Percentiles rank a stretch among this genome's conserved stretches.
phyloP scores from a whole-genome alignment of 129 eudicot species.

The Logfia minima region DNA sequence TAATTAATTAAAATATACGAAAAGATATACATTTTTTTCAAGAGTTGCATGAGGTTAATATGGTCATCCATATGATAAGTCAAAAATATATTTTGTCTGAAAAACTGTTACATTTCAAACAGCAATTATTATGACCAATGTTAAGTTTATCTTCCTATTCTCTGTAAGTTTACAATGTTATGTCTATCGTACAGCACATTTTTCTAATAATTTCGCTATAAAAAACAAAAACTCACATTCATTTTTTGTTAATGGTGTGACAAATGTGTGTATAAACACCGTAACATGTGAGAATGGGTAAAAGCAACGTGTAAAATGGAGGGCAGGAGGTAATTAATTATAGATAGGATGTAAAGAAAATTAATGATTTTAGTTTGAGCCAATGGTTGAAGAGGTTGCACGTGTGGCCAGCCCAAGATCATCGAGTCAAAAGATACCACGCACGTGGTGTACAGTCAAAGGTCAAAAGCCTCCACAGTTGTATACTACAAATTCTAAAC shows the following conservation, averaged over 20 bases:
- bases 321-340: neutral
- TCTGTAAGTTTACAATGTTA: too few species aligned
- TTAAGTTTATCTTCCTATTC: neutral
- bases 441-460: constrained; percentile 93
- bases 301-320: constrained; percentile 24
- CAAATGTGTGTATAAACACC: neutral
- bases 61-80: too few species aligned
- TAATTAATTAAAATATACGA: too few species aligned
- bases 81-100: too few species aligned
- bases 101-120: too few species aligned
- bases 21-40: too few species aligned
- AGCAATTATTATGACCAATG: too few species aligned
- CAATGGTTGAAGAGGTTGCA: constrained; percentile 50
- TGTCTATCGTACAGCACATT: neutral
- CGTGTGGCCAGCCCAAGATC: constrained; percentile 72
- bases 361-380: neutral
- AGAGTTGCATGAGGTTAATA: too few species aligned
- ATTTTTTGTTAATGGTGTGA: neutral
- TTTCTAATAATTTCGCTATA: too few species aligned
- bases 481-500: constrained; percentile 18
- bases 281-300: neutral
- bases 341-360: constrained; percentile 1
- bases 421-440: constrained; percentile 85
- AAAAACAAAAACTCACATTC: too few species aligned
- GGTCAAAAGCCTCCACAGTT: constrained; percentile 72